Percentiles rank a stretch among this genome's conserved stretches.
phyloP scores from a whole-genome alignment of 192 early-diverging fungal species.

The Pilaira anomala region DNA sequence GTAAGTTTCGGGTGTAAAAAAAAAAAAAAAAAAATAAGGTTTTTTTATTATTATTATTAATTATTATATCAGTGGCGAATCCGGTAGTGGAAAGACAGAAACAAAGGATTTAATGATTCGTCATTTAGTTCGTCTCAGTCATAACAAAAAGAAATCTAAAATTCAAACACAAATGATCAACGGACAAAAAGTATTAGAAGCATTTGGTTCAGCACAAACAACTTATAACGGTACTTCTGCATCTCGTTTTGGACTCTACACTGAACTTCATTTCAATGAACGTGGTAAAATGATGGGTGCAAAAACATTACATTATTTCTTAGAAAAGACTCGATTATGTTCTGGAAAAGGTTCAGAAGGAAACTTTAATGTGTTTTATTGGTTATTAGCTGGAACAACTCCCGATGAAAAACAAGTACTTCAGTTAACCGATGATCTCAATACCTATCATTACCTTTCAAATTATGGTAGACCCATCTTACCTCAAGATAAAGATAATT shows the following conservation, averaged over 20 bases:
- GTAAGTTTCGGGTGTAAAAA: conserved; percentile 37
- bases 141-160: conserved; percentile 70
- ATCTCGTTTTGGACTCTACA: conserved; percentile 76
- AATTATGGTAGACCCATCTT: conserved; percentile 47
- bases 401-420: conserved; percentile 55
- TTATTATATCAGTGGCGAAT: conserved; percentile 61
- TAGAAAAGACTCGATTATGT: conserved; percentile 59
- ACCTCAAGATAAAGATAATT: conserved; percentile 52
- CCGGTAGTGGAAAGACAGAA: conserved; percentile 82
- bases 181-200: conserved; percentile 67
- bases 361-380: conserved; percentile 78
- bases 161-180: conserved; percentile 66
- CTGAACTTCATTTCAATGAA: conserved; percentile 86
- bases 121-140: conserved; percentile 73
- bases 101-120: conserved; percentile 61
- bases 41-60: conserved; percentile 16
- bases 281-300: conserved; percentile 79
- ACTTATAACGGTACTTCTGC: conserved; percentile 55
- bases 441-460: conserved; percentile 53
- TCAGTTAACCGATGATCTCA: conserved; percentile 54
- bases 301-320: conserved; percentile 71
- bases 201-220: conserved; percentile 76
- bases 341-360: conserved; percentile 50
- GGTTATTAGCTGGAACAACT: conserved; percentile 63
- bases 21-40: not conserved